phyloP scores from a whole-genome alignment of 768 basidiomycete species.

The Coprinopsis strossmayeri region DNA sequence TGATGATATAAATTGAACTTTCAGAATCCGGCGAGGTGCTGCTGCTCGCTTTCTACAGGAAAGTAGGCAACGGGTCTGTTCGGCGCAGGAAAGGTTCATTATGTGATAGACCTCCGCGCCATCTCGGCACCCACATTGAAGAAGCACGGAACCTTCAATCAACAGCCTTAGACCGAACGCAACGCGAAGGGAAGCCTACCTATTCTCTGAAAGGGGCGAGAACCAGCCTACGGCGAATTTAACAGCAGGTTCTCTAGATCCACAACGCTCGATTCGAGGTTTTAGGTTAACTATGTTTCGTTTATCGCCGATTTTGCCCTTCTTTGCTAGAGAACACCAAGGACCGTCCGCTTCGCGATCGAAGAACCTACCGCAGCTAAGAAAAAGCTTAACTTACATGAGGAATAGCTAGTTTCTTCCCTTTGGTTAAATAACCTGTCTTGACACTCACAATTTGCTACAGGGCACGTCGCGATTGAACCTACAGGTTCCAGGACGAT shows the following conservation, averaged over 20 bases:
- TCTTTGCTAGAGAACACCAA: background rate
- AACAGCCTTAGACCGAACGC: background rate
- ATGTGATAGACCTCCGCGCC: background rate
- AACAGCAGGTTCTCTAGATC: background rate
- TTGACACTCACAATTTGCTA: too few species aligned
- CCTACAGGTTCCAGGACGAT: too few species aligned
- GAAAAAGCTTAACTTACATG: background rate
- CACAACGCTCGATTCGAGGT: background rate
- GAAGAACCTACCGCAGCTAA: constrained; percentile 4
- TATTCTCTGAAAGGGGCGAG: background rate
- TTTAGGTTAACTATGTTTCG: background rate
- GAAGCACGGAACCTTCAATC: background rate
- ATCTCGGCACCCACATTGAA: background rate
- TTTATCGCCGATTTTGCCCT: constrained; percentile 1
- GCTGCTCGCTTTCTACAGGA: too few species aligned
- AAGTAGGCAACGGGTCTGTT: too few species aligned
- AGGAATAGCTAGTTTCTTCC: too few species aligned
- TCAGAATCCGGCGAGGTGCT: too few species aligned
- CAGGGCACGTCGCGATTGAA: too few species aligned
- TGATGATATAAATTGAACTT: too few species aligned
- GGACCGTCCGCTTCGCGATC: constrained; percentile 8
- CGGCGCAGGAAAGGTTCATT: too few species aligned
- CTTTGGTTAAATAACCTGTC: too few species aligned
- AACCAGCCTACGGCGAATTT: background rate
- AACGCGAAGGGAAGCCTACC: background rate